Evolutionary conservation across 2,329 filamentous ascomycete species (phyloP).

Genomic region (Fusarium fracticaudum): DNA sequence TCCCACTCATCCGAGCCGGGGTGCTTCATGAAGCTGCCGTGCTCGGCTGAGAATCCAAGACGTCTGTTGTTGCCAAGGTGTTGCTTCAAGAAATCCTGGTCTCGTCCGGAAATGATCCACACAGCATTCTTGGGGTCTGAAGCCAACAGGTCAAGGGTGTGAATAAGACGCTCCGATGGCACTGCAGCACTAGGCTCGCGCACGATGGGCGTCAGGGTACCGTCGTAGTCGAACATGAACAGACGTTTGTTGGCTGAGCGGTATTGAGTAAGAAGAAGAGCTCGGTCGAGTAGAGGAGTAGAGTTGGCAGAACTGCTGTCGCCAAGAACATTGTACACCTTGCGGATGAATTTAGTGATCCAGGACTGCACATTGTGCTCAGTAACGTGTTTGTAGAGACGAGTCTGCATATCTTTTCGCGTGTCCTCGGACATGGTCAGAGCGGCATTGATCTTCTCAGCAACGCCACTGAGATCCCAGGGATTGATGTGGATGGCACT

Average conservation of each 20-base stretch:
- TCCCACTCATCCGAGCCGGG: slow-evolving; percentile 83
- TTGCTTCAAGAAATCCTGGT: slow-evolving; percentile 89
- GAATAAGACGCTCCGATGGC: slow-evolving; percentile 83
- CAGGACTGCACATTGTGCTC: slow-evolving; percentile 87
- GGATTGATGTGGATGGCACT: slow-evolving; percentile 97
- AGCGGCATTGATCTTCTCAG: slow-evolving; percentile 82
- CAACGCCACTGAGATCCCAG: slow-evolving; percentile 88
- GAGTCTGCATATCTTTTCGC: slow-evolving; percentile 74
- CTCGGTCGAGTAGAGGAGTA: slow-evolving; percentile 84
- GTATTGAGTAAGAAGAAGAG: slow-evolving; percentile 78
- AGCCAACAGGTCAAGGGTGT: slow-evolving; percentile 81
- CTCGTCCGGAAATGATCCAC: slow-evolving; percentile 98
- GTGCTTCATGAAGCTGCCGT: slow-evolving; percentile 92
- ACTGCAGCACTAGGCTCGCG: slow-evolving; percentile 89
- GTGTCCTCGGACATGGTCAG: slow-evolving; percentile 77
- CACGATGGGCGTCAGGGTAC: slow-evolving; percentile 94
- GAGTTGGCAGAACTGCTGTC: slow-evolving; percentile 78
- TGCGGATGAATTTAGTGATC: slow-evolving; percentile 82
- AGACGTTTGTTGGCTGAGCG: slow-evolving; percentile 79
- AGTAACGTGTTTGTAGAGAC: slow-evolving; percentile 84
- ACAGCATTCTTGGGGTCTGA: slow-evolving; percentile 84
- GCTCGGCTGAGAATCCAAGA: slow-evolving; percentile 94
- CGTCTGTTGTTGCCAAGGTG: slow-evolving; percentile 91
- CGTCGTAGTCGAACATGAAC: slow-evolving; percentile 99
- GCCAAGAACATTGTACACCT: slow-evolving; percentile 81